Conservation (phyloP, 2,329 filamentous ascomycete species). For the Pseudohalonectria lignicola region DNA sequence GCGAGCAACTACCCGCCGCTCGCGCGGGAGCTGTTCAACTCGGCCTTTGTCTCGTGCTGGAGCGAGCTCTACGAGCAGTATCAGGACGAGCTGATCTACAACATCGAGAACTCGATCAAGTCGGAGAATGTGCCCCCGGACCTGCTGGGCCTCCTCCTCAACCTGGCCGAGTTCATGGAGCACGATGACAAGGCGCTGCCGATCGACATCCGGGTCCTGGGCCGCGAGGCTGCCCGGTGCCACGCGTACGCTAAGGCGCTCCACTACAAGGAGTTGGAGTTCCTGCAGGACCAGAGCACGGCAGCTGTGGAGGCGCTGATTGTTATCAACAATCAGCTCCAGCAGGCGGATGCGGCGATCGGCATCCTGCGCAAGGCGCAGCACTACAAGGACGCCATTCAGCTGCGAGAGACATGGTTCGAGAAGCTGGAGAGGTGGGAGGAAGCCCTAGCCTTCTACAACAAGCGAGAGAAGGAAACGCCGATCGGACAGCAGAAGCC, state of each 20-base stretch:
- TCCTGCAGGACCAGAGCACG: conserved; percentile 92
- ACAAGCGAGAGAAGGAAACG: conserved; percentile 68
- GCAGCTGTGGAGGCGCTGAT: conserved; percentile 94
- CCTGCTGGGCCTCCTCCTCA: conserved; percentile 84
- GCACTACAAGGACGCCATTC: conserved; percentile 84
- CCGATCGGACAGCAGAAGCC: conserved; percentile 46
- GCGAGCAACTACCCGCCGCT: conserved; percentile 87
- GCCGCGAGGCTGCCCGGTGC: conserved; percentile 89
- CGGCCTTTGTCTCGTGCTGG: conserved; percentile 98
- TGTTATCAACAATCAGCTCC: conserved; percentile 97
- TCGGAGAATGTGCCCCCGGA: conserved; percentile 95
- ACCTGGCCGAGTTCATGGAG: conserved; percentile 98
- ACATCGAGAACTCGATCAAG: conserved; percentile 90
- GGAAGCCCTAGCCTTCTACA: conserved; percentile 85
- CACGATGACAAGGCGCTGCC: conserved; percentile 97
- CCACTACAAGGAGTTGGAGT: conserved; percentile 98
- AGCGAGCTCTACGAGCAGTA: conserved; percentile 95
- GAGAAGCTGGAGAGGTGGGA: conserved; percentile 98
- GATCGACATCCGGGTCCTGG: conserved; percentile 90
- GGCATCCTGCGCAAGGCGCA: conserved; percentile 95
- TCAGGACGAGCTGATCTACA: conserved; percentile 89
- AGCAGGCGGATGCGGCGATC: conserved; percentile 96
- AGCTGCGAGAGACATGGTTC: conserved; percentile 96
- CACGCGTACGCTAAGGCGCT: conserved; percentile 97
- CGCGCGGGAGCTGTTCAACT: conserved; percentile 92